These are phyloP conservation scores for Talaromyces rugulosus DNA, from an alignment of 2,329 filamentous ascomycete genomes.

Conservation along the genomic window DNA sequence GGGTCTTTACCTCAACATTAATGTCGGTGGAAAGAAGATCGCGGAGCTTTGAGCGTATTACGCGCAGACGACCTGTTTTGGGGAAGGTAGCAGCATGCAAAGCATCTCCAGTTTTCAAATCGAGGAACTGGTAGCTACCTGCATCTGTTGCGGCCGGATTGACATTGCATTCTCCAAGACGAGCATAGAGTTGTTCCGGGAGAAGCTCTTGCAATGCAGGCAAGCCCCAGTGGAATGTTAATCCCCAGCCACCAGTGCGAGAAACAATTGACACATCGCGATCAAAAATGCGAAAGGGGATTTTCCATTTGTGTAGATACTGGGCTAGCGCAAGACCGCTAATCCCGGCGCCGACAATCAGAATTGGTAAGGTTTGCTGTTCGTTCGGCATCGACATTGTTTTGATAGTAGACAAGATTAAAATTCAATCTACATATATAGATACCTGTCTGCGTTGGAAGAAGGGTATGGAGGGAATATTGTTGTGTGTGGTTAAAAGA, in stretches of 20 bases:
- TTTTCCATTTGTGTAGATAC: slow-evolving; percentile 27
- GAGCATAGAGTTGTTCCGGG: slow-evolving; percentile 42
- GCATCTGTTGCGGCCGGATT: slow-evolving; percentile 48
- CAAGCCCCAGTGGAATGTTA: slow-evolving; percentile 62
- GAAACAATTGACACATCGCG: slow-evolving; percentile 41
- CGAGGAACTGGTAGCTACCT: slow-evolving; percentile 53
- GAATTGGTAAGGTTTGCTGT: slow-evolving; percentile 20
- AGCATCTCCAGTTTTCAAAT: slow-evolving; percentile 50
- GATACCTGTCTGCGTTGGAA: not conserved
- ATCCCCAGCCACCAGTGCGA: slow-evolving; percentile 56
- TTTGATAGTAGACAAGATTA: not conserved
- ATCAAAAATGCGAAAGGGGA: slow-evolving; percentile 38
- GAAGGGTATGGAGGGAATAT: not conserved
- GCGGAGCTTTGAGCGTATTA: slow-evolving; percentile 46
- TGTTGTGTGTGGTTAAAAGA: not conserved
- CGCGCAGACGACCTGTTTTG: slow-evolving; percentile 44
- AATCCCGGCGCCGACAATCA: slow-evolving; percentile 43
- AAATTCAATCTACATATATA: not conserved
- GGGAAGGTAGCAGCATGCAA: slow-evolving; percentile 39
- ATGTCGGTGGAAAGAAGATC: slow-evolving; percentile 44
- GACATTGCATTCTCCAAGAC: slow-evolving; percentile 51
- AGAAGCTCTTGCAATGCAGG: slow-evolving; percentile 50
- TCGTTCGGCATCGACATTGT: not conserved
- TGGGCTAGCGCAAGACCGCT: slow-evolving; percentile 42
- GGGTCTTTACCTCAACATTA: slow-evolving; percentile 42